These are phyloP conservation scores for carrot (Daucus carota) DNA, from an alignment of 129 eudicot species.

Conservation along the genomic window DNA sequence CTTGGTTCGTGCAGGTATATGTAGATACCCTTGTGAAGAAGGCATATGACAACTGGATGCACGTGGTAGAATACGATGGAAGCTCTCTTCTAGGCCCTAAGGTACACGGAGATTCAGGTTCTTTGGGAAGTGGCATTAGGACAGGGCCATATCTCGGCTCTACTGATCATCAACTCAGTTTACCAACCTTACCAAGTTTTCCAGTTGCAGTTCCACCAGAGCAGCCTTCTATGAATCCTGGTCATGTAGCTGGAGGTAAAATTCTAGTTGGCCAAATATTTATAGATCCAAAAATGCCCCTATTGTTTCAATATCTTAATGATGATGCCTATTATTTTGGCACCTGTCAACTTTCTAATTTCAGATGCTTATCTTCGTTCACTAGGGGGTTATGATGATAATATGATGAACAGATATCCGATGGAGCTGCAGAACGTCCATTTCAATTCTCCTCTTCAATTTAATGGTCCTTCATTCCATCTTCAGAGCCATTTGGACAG, in stretches of 20 bases:
- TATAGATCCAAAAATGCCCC: neutral
- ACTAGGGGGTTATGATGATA: slow-evolving; percentile 56
- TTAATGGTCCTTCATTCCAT: slow-evolving; percentile 37
- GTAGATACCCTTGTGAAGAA: slow-evolving; percentile 90
- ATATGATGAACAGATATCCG: slow-evolving; percentile 28
- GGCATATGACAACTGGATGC: slow-evolving; percentile 97
- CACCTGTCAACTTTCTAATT: neutral
- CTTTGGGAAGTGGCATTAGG: slow-evolving; percentile 37
- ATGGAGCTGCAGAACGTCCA: slow-evolving; percentile 51
- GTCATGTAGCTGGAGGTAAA: slow-evolving; percentile 54
- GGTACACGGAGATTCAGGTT: slow-evolving; percentile 28
- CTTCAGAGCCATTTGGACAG: slow-evolving; percentile 43
- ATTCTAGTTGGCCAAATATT: neutral
- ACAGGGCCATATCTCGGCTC: slow-evolving; percentile 37
- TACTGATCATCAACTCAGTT: slow-evolving; percentile 50
- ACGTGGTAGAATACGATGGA: slow-evolving; percentile 91
- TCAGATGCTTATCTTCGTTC: slow-evolving; percentile 9
- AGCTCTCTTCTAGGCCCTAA: slow-evolving; percentile 69
- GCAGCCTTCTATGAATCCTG: slow-evolving; percentile 53
- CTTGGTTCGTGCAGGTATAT: slow-evolving; percentile 59
- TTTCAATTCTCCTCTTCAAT: slow-evolving; percentile 44
- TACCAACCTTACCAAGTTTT: slow-evolving; percentile 47
- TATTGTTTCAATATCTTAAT: neutral
- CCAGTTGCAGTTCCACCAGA: slow-evolving; percentile 43
- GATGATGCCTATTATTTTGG: neutral